A percentile compares a stretch with the other conserved stretches of the same genome.
These are phyloP conservation scores for Cryomyces antarcticus DNA, from an alignment of 495 filamentous ascomycete genomes.

Conservation along the genomic window DNA sequence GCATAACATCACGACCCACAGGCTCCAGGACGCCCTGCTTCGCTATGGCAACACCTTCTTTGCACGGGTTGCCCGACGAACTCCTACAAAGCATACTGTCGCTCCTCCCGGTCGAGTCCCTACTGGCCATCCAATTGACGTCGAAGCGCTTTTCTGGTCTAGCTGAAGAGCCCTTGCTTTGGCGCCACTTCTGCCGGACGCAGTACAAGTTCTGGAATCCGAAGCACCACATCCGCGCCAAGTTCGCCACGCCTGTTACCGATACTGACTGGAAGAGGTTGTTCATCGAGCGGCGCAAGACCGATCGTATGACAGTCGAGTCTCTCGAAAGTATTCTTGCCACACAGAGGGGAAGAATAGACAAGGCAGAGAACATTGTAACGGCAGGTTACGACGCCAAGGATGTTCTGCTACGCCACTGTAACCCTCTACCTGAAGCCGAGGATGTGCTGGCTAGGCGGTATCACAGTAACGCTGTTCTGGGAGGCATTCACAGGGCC, in stretches of 20 bases:
- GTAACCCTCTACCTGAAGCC: conserved; percentile 30
- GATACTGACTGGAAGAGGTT: conserved; percentile 58
- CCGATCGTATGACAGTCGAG: conserved; percentile 31
- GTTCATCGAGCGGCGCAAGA: conserved; percentile 35
- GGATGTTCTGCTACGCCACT: conserved; percentile 55
- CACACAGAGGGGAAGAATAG: conserved; percentile 45
- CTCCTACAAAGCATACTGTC: conserved; percentile 19
- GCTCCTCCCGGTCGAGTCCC: conserved; percentile 13
- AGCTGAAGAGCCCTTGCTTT: conserved; percentile 50
- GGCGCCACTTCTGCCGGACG: conserved; percentile 51
- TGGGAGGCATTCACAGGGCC: conserved; percentile 63
- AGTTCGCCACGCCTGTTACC: conserved; percentile 27
- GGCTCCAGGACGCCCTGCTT: too few relatives aligned
- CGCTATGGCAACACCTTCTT: too few relatives aligned
- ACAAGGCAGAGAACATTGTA: conserved; percentile 46
- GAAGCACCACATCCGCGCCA: conserved; percentile 39
- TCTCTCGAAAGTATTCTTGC: conserved; percentile 51
- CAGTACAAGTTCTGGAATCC: conserved; percentile 55
- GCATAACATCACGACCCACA: too few relatives aligned
- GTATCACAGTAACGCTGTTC: conserved; percentile 53
- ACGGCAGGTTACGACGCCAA: conserved; percentile 70
- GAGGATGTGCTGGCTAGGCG: conserved; percentile 69
- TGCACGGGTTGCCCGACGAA: conserved; percentile 16
- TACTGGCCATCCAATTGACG: conserved; percentile 31
- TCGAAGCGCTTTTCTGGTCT: conserved; percentile 44